Percentiles rank a stretch among this genome's conserved stretches.
phyloP scores from a whole-genome alignment of 768 basidiomycete genomes.

The Pholiota molesta region DNA sequence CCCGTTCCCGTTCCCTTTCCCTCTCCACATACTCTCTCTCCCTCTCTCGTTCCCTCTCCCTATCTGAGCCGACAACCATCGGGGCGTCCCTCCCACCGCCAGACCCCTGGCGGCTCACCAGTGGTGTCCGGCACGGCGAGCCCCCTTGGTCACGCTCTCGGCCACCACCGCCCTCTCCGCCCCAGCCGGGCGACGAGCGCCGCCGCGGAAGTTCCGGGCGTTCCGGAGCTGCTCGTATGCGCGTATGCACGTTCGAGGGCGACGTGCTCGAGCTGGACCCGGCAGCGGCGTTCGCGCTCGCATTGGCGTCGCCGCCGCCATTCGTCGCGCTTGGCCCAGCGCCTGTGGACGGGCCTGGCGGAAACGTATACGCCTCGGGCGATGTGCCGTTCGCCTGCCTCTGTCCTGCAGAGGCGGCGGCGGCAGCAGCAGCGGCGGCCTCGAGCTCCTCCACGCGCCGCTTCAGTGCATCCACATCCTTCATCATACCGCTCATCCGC shows the following conservation, averaged over 20 bases:
- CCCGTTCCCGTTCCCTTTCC: background rate
- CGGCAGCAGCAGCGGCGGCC: constrained; percentile 20
- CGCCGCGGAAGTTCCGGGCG: constrained; percentile 33
- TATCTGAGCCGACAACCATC: constrained; percentile 17
- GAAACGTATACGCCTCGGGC: constrained; percentile 47
- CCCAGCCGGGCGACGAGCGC: constrained; percentile 45
- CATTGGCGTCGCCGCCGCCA: background rate
- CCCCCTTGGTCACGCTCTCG: background rate
- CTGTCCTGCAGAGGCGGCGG: background rate
- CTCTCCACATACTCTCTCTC: constrained; percentile 33
- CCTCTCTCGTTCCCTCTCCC: constrained; percentile 32
- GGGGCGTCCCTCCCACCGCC: background rate
- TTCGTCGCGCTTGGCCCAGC: background rate
- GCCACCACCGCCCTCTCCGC: constrained; percentile 6
- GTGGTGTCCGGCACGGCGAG: background rate
- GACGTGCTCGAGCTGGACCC: background rate
- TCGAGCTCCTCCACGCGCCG: constrained; percentile 74
- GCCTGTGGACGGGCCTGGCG: constrained; percentile 30
- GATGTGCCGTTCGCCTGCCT: constrained; percentile 7
- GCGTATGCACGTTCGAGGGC: background rate
- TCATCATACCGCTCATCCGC: constrained; percentile 56
- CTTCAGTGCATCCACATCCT: constrained; percentile 63
- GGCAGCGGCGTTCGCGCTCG: background rate
- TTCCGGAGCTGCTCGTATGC: constrained; percentile 29
- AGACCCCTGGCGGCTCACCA: background rate